A percentile compares a stretch with the other conserved stretches of the same genome.
Evolutionary conservation across 176 grass and related monocot species (phyloP).

Genomic region (Urochloa ruziziensis): DNA sequence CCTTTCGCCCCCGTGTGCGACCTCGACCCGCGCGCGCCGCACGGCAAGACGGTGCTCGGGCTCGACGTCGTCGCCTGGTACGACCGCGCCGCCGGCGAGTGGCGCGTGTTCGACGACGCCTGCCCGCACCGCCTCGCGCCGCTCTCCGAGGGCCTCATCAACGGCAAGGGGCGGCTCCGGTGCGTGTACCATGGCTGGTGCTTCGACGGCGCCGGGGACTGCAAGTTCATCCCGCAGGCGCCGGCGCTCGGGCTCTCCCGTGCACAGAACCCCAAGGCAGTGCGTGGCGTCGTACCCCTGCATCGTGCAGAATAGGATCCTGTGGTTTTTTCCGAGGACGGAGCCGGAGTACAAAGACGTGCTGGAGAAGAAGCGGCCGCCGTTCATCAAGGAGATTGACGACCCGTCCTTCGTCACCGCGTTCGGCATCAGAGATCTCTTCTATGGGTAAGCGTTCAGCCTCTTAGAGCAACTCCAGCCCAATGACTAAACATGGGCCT

Average conservation of each 20-base stretch:
- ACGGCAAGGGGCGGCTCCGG: conserved; percentile 73
- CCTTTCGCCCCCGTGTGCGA: conserved; percentile 74
- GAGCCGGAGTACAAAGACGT: conserved; percentile 54
- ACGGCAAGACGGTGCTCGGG: conserved; percentile 83
- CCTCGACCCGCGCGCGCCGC: conserved; percentile 72
- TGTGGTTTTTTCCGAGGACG: conserved; percentile 81
- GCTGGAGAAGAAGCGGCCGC: conserved; percentile 54
- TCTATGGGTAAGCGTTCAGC: conserved; percentile 50
- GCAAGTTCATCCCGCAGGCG: conserved; percentile 85
- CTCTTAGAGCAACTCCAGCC: no score
- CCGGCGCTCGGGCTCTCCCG: conserved; percentile 61
- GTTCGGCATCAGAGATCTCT: conserved; percentile 59
- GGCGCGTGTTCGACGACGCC: conserved; percentile 83
- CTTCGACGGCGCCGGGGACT: conserved; percentile 77
- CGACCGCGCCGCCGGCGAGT: conserved; percentile 55
- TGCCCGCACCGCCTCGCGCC: conserved; percentile 81
- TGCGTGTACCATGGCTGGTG: conserved; percentile 98
- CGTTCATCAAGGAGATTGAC: conserved; percentile 66
- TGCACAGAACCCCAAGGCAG: conserved; percentile 66
- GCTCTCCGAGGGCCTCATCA: conserved; percentile 83
- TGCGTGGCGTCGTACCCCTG: conserved; percentile 75
- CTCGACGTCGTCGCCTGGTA: conserved; percentile 72
- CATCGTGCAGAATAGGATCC: conserved; percentile 69
- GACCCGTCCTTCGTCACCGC: conserved; percentile 56
- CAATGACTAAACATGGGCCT: no score